Percentiles rank a stretch among this genome's conserved stretches.
Conservation (phyloP, 1,139 yeast genomes). For the Sugiyamaella japonica region DNA sequence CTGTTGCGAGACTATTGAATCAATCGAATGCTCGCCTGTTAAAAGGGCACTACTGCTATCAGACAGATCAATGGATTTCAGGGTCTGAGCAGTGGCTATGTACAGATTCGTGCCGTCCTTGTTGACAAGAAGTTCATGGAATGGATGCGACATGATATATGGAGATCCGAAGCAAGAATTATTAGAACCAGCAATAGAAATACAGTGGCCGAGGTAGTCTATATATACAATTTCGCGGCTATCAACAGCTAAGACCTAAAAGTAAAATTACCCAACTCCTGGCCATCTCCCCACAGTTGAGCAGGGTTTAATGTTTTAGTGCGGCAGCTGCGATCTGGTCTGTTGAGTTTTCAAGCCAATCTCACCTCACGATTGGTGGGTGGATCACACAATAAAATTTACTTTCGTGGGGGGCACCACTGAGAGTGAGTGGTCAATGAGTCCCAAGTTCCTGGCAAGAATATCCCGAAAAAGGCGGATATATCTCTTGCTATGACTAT, state of each 20-base stretch:
- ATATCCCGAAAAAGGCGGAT: too few species aligned
- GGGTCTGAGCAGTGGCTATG: conserved; percentile 25
- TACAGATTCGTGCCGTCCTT: conserved; percentile 24
- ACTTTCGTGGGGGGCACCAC: not conserved
- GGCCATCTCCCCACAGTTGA: not conserved
- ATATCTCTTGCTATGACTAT: too few species aligned
- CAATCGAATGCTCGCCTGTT: conserved; percentile 10
- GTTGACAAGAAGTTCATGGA: conserved; percentile 25
- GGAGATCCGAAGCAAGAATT: too few species aligned
- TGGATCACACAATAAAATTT: not conserved
- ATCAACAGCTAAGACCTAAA: not conserved
- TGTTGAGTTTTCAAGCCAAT: not conserved
- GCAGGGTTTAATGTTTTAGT: not conserved
- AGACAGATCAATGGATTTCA: conserved; percentile 18
- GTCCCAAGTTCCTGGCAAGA: too few species aligned
- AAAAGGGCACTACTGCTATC: conserved; percentile 11
- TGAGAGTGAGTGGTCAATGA: not conserved
- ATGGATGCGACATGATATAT: conserved; percentile 26
- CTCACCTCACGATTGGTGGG: not conserved
- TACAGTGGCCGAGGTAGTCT: not conserved
- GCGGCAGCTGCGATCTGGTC: not conserved
- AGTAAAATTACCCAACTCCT: not conserved
- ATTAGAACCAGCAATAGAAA: too few species aligned
- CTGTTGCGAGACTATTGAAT: conserved; percentile 16
- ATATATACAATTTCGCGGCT: too few species aligned